A percentile compares a stretch with the other conserved stretches of the same genome.
These are phyloP conservation scores for Dactylellina haptotyla DNA, from an alignment of 2,329 filamentous ascomycete species.

Conservation along the genomic window DNA sequence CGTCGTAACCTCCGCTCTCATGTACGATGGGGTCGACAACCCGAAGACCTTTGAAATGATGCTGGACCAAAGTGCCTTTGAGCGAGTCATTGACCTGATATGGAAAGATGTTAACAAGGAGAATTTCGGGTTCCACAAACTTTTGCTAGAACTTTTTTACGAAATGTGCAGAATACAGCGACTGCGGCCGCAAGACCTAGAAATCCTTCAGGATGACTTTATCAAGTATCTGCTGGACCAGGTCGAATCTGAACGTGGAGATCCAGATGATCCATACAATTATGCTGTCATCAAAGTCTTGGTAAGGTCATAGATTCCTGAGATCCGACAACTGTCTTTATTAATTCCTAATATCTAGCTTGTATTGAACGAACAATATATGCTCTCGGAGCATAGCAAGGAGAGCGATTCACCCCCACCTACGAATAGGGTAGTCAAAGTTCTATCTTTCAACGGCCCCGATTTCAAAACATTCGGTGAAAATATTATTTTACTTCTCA, in stretches of 20 bases:
- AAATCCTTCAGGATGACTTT: constrained; percentile 76
- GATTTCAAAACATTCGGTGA: constrained; percentile 94
- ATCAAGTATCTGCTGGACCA: constrained; percentile 83
- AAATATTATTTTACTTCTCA: constrained; percentile 93
- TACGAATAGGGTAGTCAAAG: constrained; percentile 93
- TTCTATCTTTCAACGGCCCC: constrained; percentile 81
- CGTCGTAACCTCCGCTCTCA: constrained; percentile 81
- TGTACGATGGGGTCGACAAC: constrained; percentile 84
- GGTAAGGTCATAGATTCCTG: constrained; percentile 66
- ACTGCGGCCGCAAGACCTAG: constrained; percentile 78
- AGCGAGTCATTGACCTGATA: constrained; percentile 83
- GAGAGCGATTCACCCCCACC: constrained; percentile 63
- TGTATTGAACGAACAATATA: constrained; percentile 97
- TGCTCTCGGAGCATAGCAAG: constrained; percentile 75
- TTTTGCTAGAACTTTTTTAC: constrained; percentile 88
- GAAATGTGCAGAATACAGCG: constrained; percentile 95
- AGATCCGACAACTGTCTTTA: constrained; percentile 11
- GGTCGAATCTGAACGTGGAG: constrained; percentile 85
- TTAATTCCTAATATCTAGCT: constrained; percentile 67
- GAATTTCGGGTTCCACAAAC: constrained; percentile 77
- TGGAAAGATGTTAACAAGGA: constrained; percentile 69
- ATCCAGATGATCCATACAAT: constrained; percentile 85
- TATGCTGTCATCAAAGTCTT: constrained; percentile 93
- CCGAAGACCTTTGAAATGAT: constrained; percentile 85
- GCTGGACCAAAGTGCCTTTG: constrained; percentile 85